A percentile compares a stretch with the other conserved stretches of the same genome.
Evolutionary conservation across 495 filamentous ascomycete genomes (phyloP).

Genomic region (Bathelium albidoporum): DNA sequence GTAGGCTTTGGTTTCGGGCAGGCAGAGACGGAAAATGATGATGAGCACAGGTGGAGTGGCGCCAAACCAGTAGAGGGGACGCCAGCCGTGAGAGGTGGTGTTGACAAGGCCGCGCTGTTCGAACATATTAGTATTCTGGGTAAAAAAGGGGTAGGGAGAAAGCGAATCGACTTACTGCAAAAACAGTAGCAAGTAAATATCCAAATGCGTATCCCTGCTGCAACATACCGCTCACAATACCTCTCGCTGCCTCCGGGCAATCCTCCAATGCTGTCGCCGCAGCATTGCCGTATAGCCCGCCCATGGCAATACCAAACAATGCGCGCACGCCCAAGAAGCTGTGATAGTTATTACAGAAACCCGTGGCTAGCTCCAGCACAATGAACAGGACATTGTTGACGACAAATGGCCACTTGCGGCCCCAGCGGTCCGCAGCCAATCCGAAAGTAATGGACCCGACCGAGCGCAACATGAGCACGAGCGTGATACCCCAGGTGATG

Average conservation of each 20-base stretch:
- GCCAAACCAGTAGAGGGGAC: conserved; percentile 82
- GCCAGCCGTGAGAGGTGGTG: conserved; percentile 64
- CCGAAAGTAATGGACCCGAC: conserved; percentile 67
- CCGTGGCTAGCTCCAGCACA: conserved; percentile 65
- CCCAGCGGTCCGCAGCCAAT: conserved; percentile 71
- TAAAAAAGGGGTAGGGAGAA: conserved; percentile 27
- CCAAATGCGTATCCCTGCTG: conserved; percentile 89
- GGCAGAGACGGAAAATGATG: conserved; percentile 62
- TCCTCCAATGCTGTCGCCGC: conserved; percentile 82
- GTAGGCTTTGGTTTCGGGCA: conserved; percentile 69
- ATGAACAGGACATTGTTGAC: conserved; percentile 78
- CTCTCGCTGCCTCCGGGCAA: conserved; percentile 61
- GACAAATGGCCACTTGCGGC: conserved; percentile 81
- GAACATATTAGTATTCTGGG: conserved; percentile 12
- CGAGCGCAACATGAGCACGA: conserved; percentile 71
- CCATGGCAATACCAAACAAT: conserved; percentile 86
- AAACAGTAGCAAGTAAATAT: conserved; percentile 70
- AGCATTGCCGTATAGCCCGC: conserved; percentile 78
- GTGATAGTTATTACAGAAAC: conserved; percentile 65
- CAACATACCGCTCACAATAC: conserved; percentile 68
- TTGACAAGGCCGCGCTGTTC: conserved; percentile 45
- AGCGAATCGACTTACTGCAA: conserved; percentile 34
- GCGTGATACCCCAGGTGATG: conserved; percentile 85
- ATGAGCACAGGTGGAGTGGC: conserved; percentile 71
- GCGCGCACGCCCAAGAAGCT: conserved; percentile 72